Conservation (phyloP, 768 basidiomycete genomes). For the Podaxis carcinomalis region DNA sequence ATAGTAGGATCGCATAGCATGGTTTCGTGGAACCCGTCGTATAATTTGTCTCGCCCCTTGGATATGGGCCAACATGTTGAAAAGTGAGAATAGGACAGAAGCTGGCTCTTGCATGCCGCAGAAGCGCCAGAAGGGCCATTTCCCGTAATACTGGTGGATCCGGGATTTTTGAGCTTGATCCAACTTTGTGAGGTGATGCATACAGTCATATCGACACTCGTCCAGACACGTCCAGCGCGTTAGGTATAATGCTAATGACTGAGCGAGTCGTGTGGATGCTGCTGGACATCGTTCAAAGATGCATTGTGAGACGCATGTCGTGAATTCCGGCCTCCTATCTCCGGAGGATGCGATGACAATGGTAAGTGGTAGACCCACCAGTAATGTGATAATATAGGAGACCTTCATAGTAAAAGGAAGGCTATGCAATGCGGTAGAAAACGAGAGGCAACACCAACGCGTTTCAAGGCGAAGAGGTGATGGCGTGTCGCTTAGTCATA, state of each 20-base stretch:
- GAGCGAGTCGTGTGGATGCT: constrained; percentile 19
- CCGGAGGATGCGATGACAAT: constrained; percentile 50
- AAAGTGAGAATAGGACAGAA: constrained; percentile 83
- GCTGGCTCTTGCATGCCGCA: constrained; percentile 94
- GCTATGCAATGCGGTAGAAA: not conserved
- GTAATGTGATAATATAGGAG: not conserved
- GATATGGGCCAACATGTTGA: constrained; percentile 76
- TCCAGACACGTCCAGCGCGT: constrained; percentile 87
- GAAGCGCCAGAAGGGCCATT: constrained; percentile 94
- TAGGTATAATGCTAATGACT: constrained; percentile 55
- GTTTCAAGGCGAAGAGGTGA: not conserved
- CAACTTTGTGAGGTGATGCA: constrained; percentile 68
- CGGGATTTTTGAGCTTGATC: constrained; percentile 36
- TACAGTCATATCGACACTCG: constrained; percentile 88
- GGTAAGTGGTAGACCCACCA: not conserved
- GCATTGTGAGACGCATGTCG: constrained; percentile 47
- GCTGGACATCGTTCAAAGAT: constrained; percentile 34
- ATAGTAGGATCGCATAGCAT: constrained; percentile 73
- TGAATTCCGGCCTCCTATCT: constrained; percentile 52
- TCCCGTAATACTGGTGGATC: constrained; percentile 85
- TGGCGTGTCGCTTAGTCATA: constrained; percentile 1
- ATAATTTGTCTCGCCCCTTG: constrained; percentile 51
- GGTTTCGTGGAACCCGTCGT: constrained; percentile 41
- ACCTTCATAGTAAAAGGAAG: not conserved
- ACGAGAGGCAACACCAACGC: not conserved